Evolutionary conservation across 23 red algal species (phyloP), one percentile per base, ranked within the genome.

Genomic region (Gracilaria caudata): DNA sequence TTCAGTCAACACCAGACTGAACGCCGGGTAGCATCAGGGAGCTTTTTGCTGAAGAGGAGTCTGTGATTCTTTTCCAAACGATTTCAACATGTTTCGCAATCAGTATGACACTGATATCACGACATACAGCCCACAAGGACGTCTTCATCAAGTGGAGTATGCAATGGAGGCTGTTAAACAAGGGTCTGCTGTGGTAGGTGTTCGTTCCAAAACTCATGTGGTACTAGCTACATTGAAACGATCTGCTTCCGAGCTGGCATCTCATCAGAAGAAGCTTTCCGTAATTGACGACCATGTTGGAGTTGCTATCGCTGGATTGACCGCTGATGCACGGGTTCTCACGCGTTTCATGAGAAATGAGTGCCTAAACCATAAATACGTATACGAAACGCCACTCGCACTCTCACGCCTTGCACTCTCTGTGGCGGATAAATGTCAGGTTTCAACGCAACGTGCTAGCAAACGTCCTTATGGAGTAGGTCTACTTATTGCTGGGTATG

Each of bases 131-230:
- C 97, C 97, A 0, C 97, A 99, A 71, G 97, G 97, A 10, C 92
- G 97, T 13, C 40, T 99, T 28, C 90, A 94, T 80, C 97, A 99
- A 77, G 84, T 99, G 47, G 97, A 99, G 90, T 99, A 99, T 78
- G 97, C 97, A 20, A 93, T 94, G 90, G 97, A 99, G 88, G 97
- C 97, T 49, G 97, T 99, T 51, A 99, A 99, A 77, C 97, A 99
- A 92, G 97, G 97, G 32, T 94, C 90, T 30, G 97, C 97, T 14
- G 88, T 93, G 0, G 97, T 99, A 33, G 97, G 97, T 21, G 79
- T 95, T 19, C 88, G 97, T 13, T 94, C 90, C 21, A 80, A 77
- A 25, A 99, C 93, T 41, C 94, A 99, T 82, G 97, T 94, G 45
- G 83, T 99, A 47, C 64, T 99, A 11, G 97, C 97, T 30, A 93